Evolutionary conservation across 2,329 filamentous ascomycete genomes (phyloP), one percentile per base, ranked within the genome.

Genomic region (Penicillium paneum): DNA sequence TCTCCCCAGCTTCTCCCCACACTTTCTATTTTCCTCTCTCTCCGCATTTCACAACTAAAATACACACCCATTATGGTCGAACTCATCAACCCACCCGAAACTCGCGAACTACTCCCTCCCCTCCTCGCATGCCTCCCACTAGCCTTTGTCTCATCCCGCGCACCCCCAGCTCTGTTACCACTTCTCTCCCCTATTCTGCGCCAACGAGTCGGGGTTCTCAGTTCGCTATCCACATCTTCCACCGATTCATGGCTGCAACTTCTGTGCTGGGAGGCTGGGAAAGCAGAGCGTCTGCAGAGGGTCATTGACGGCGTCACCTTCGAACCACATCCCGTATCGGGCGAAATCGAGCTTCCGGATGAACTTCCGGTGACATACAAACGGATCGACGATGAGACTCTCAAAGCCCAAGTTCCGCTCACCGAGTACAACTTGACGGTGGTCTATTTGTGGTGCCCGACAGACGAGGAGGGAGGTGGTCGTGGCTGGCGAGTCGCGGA

Each of bases 301-400:
- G 68, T 82, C 21, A 76, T 87, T 34, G 78, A 81, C 56, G 75
- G 77, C 34, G 74, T 83, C 31, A 75, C 75, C 17, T 79, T 86
- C 52, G 84, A 87, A 67, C 82, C 83, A 41, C 84, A 87, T 62
- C 84, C 84, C 0, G 80, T 81, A 3, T 87, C 84, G 1, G 84
- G 84, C 44, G 84, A 87, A 64, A 80, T 87, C 41, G 84, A 87
- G 65, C 70, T 86, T 5, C 79, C 81, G 19, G 82, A 83, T 39
- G 77, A 82, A n/a, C 72, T 80, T 31, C 71, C 76, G 3, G 76
- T 83, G 32, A 74, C 76, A 31, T 87, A 84, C 71, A 79, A 81
- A 57, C 76, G 82, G 35, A 71, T 85, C 41, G 84, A 87, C 56
- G 75, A 81, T 24, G 84, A 87, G 69, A 87, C 84, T 1, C 69